Conservation (phyloP, 2,329 filamentous ascomycete species). For the Fusarium tjaetaba region DNA sequence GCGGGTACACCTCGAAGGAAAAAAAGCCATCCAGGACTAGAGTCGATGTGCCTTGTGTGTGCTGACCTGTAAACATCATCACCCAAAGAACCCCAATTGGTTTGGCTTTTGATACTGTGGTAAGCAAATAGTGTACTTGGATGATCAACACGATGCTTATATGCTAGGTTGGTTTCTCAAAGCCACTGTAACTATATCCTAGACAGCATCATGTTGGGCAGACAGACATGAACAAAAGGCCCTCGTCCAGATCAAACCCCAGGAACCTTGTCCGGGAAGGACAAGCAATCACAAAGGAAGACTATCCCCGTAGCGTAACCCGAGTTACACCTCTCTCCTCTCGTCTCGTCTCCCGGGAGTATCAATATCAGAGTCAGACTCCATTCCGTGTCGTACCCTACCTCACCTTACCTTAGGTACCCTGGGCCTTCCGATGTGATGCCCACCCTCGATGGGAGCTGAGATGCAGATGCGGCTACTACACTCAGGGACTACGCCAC, state of each 20-base stretch:
- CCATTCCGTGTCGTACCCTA: background rate
- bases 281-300: slow-evolving; percentile 1
- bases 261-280: slow-evolving; percentile 19
- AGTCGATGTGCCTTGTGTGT: background rate
- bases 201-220: slow-evolving; percentile 23
- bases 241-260: background rate
- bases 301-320: slow-evolving; percentile 9
- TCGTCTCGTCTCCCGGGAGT: background rate
- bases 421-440: background rate
- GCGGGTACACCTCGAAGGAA: background rate
- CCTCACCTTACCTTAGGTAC: background rate
- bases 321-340: slow-evolving; percentile 10
- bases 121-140: background rate
- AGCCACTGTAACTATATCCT: background rate
- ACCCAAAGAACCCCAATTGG: background rate
- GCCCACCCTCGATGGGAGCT: background rate
- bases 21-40: background rate
- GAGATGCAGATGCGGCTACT: slow-evolving; percentile 20
- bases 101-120: background rate
- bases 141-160: background rate
- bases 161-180: background rate
- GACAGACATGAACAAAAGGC: slow-evolving; percentile 18
- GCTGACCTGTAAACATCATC: background rate
- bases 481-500: slow-evolving; percentile 21
- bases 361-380: slow-evolving; percentile 8